A percentile compares a stretch with the other conserved stretches of the same genome.
Conservation (phyloP, 331 rosid genomes). For the Cydonia oblonga region DNA sequence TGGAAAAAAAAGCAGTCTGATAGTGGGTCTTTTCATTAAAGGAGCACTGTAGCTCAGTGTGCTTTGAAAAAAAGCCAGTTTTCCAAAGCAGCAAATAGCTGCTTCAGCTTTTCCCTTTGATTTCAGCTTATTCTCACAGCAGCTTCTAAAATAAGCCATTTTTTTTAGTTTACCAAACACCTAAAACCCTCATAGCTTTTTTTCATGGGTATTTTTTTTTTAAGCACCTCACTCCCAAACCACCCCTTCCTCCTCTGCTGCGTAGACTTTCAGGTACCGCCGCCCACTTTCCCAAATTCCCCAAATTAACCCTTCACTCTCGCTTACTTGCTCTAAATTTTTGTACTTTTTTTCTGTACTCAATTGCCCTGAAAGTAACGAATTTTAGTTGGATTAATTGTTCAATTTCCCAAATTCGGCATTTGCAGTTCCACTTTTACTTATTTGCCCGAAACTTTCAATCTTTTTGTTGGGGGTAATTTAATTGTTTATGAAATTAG, state of each 20-base stretch:
- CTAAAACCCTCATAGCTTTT: too few species aligned
- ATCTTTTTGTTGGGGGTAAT: background rate
- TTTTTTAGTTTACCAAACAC: too few species aligned
- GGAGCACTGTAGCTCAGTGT: too few species aligned
- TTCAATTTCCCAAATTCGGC: background rate
- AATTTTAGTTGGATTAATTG: background rate
- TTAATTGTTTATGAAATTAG: background rate
- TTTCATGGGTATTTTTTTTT: too few species aligned
- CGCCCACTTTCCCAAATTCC: background rate
- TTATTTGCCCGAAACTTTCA: background rate
- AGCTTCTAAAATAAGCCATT: too few species aligned
- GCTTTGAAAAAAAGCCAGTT: too few species aligned
- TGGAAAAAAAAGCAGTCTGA: too few species aligned
- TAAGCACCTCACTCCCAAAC: too few species aligned
- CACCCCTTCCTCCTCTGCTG: conserved; percentile 91
- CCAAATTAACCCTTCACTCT: background rate
- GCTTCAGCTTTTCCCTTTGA: too few species aligned
- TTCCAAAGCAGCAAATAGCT: too few species aligned
- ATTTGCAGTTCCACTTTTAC: background rate
- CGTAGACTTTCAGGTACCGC: conserved; percentile 74
- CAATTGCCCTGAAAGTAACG: background rate
- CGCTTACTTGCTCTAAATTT: background rate
- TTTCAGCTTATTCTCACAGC: too few species aligned
- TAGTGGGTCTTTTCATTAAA: too few species aligned
- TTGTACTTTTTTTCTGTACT: background rate